Conservation (phyloP, 257 asterid species). For the Solanum ossicruentum region DNA sequence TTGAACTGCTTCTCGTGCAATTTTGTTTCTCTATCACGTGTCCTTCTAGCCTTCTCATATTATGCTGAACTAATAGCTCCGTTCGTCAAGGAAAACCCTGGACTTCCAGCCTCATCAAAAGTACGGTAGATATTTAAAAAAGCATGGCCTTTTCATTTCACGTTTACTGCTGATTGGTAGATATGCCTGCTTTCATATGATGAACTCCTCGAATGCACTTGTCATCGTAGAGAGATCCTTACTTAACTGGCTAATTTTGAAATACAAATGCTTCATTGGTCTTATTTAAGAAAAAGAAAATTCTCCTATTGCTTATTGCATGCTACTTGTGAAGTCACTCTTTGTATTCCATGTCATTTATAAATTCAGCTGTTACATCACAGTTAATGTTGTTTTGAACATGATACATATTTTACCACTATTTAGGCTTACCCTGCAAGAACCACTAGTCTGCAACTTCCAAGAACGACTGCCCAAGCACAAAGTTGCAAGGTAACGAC, state of each 20-base stretch:
- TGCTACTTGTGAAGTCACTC: neutral
- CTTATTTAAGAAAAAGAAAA: neutral
- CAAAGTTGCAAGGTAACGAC: slow-evolving; percentile 70
- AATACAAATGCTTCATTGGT: neutral
- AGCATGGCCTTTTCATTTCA: neutral
- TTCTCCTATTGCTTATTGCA: neutral
- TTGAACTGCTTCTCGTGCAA: neutral
- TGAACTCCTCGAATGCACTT: neutral
- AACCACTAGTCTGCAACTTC: slow-evolving; percentile 17
- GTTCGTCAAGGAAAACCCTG: neutral
- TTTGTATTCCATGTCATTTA: neutral
- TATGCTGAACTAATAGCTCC: neutral
- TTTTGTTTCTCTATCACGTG: neutral
- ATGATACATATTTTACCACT: slow-evolving; percentile 1
- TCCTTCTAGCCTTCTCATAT: neutral
- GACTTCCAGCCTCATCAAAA: neutral
- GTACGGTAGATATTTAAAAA: neutral
- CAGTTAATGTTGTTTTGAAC: neutral
- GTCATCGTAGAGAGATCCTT: neutral
- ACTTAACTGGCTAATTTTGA: neutral
- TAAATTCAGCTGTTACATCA: neutral
- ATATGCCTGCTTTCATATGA: neutral
- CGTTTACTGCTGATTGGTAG: neutral
- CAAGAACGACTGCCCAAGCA: slow-evolving; percentile 55
- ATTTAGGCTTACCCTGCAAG: slow-evolving; percentile 61